Evolutionary conservation across 2,329 filamentous ascomycete species (phyloP).

Genomic region (Macrophomina phaseolina): DNA sequence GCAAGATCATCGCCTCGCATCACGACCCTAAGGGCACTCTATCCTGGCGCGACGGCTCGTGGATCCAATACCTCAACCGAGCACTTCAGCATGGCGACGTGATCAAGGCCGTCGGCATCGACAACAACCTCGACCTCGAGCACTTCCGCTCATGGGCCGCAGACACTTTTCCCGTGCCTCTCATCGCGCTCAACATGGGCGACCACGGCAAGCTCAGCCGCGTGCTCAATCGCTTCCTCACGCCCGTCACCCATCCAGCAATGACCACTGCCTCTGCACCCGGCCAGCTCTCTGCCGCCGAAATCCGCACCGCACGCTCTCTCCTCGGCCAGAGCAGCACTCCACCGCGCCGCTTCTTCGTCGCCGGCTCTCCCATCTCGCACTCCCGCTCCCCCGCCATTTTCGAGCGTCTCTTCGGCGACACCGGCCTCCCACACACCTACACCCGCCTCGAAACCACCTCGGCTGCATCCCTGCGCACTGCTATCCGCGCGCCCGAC

Average conservation of each 20-base stretch:
- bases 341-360: slow-evolving; percentile 75
- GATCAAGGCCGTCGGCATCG: slow-evolving; percentile 90
- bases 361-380: slow-evolving; percentile 86
- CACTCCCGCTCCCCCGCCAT: slow-evolving; percentile 85
- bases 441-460: slow-evolving; percentile 81
- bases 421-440: slow-evolving; percentile 79
- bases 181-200: slow-evolving; percentile 98
- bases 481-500: slow-evolving; percentile 69
- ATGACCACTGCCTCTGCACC: slow-evolving; percentile 94
- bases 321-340: slow-evolving; percentile 74
- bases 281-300: slow-evolving; percentile 86
- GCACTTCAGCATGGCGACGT: slow-evolving; percentile 89
- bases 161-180: slow-evolving; percentile 72
- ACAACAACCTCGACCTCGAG: slow-evolving; percentile 86
- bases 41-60: slow-evolving; percentile 91
- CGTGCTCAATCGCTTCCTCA: slow-evolving; percentile 90
- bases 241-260: slow-evolving; percentile 86
- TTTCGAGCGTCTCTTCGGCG: slow-evolving; percentile 82
- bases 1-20: slow-evolving; percentile 91
- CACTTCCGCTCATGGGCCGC: slow-evolving; percentile 81
- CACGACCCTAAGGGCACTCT: slow-evolving; percentile 82
- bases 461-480: slow-evolving; percentile 60
- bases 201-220: slow-evolving; percentile 84
- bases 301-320: slow-evolving; percentile 80
- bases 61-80: slow-evolving; percentile 88